These are phyloP conservation scores for Thinopyrum elongatum DNA, from an alignment of 176 grass and related monocot species.

Conservation along the genomic window DNA sequence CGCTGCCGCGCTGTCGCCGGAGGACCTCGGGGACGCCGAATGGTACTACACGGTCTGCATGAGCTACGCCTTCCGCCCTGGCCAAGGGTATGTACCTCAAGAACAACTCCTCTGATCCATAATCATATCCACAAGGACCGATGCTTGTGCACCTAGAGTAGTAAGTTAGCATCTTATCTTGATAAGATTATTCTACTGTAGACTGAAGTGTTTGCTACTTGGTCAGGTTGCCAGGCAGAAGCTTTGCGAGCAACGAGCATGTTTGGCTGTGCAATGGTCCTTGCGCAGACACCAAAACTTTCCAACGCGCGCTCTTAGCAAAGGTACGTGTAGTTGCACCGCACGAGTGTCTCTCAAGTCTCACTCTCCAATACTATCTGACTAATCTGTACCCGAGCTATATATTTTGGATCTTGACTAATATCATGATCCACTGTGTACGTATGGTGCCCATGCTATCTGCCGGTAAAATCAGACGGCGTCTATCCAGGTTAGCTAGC, in stretches of 20 bases:
- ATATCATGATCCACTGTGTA: neutral
- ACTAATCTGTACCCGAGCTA: too few species aligned
- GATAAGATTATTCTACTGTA: neutral
- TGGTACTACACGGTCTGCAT: conserved; percentile 97
- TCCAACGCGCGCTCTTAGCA: conserved; percentile 66
- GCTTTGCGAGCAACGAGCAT: conserved; percentile 47
- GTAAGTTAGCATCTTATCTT: too few species aligned
- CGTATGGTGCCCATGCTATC: neutral
- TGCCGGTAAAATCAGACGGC: conserved; percentile 37
- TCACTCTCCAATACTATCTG: too few species aligned
- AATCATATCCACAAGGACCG: too few species aligned
- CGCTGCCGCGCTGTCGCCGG: conserved; percentile 57
- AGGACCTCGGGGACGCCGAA: conserved; percentile 72
- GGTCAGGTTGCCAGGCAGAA: conserved; percentile 70
- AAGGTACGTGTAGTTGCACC: too few species aligned
- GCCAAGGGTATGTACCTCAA: conserved; percentile 51
- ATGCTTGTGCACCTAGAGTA: too few species aligned
- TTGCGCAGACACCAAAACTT: conserved; percentile 47
- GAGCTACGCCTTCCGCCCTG: conserved; percentile 69
- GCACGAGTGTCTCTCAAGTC: too few species aligned
- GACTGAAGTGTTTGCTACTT: neutral
- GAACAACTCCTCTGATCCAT: too few species aligned
- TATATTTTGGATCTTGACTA: too few species aligned
- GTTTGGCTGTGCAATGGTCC: conserved; percentile 76
- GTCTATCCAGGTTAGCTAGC: conserved; percentile 56